Evolutionary conservation across 345 rosid species (phyloP).

Genomic region (Hypericum androsaemum): DNA sequence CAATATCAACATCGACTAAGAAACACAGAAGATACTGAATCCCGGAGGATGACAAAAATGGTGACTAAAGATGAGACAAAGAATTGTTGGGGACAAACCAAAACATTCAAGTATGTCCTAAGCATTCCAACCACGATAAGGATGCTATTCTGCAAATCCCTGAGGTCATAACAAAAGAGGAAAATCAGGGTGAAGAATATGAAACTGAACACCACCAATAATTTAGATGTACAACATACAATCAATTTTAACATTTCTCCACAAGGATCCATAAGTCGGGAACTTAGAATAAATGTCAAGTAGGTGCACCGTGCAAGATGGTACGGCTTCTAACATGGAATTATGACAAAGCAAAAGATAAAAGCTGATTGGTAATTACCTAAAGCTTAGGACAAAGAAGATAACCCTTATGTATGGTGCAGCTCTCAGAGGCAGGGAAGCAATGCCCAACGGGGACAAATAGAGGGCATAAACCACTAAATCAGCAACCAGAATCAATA

Average conservation of each 20-base stretch:
- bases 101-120: constrained; percentile 62
- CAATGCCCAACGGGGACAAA: constrained; percentile 58
- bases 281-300: no score
- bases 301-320: no score
- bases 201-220: background rate
- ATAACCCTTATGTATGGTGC: constrained; percentile 87
- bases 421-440: constrained; percentile 66
- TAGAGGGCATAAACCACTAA: constrained; percentile 59
- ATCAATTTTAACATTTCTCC: no score
- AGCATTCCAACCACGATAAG: constrained; percentile 84
- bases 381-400: constrained; percentile 58
- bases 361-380: constrained; percentile 33
- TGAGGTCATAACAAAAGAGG: constrained; percentile 16
- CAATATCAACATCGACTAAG: background rate
- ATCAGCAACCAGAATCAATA: constrained; percentile 61
- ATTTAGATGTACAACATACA: background rate
- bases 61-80: background rate
- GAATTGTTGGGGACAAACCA: constrained; percentile 47
- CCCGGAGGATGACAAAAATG: constrained; percentile 5
- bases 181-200: constrained; percentile 3
- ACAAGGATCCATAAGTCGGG: no score
- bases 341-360: background rate
- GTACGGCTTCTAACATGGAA: background rate
- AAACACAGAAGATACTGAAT: background rate
- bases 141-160: constrained; percentile 62